Evolutionary conservation across 805 yeast species (phyloP).

Genomic region (Metschnikowia baotianmanensis): DNA sequence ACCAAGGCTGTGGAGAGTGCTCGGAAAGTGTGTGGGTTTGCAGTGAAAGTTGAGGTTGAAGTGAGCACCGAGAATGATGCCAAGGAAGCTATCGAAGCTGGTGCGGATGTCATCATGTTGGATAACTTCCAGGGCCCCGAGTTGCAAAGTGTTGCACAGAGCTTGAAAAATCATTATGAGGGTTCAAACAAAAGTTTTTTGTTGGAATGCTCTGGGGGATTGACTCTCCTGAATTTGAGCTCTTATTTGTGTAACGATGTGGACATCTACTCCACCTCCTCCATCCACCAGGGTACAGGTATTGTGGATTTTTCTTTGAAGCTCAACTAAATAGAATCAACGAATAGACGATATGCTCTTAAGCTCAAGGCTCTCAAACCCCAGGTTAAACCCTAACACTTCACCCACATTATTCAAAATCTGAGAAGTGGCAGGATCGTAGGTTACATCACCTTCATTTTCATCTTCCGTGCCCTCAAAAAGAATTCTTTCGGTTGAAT

Average conservation of each 20-base stretch:
- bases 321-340: conserved; percentile 34
- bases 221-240: conserved; percentile 64
- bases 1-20: conserved; percentile 80
- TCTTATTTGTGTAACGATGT: conserved; percentile 71
- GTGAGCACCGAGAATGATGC: conserved; percentile 85
- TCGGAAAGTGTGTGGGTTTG: conserved; percentile 78
- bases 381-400: conserved; percentile 42
- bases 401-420: conserved; percentile 34
- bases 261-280: conserved; percentile 87
- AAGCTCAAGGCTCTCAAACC: conserved; percentile 39
- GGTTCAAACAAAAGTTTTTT: conserved; percentile 50
- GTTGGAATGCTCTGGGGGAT: conserved; percentile 91
- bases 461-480: conserved; percentile 11
- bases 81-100: conserved; percentile 87
- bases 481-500: background rate
- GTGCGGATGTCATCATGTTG: conserved; percentile 94
- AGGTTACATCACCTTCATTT: conserved; percentile 4
- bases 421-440: conserved; percentile 25
- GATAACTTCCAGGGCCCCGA: conserved; percentile 78
- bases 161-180: conserved; percentile 56
- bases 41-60: conserved; percentile 90
- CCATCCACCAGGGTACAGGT: conserved; percentile 88
- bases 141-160: conserved; percentile 61
- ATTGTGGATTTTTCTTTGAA: conserved; percentile 84
- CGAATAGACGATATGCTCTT: conserved; percentile 39